Conservation (phyloP, 768 basidiomycete genomes). For the Gymnopilus junonius region DNA sequence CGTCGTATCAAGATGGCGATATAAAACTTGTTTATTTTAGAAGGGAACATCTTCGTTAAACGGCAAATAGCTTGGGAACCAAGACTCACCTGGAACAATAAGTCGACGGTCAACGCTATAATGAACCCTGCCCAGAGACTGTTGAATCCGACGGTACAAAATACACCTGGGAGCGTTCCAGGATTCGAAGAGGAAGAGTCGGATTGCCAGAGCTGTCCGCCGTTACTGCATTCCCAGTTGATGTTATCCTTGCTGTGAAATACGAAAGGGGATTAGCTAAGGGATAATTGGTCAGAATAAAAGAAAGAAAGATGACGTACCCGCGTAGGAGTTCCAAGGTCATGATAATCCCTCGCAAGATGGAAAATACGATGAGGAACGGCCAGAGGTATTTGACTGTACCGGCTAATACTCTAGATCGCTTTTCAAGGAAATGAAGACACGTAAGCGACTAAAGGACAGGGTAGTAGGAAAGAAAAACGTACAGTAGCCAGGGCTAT, state of each 20-base stretch:
- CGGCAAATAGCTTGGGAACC: neutral
- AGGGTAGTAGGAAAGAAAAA: conserved; percentile 14
- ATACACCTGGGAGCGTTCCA: conserved; percentile 52
- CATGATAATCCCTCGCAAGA: conserved; percentile 70
- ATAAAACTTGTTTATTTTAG: neutral
- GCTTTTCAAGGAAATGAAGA: conserved; percentile 40
- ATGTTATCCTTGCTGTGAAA: conserved; percentile 64
- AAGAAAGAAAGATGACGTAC: conserved; percentile 39
- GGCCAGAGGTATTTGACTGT: conserved; percentile 73
- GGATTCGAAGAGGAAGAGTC: conserved; percentile 46
- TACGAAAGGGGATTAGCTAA: conserved; percentile 18
- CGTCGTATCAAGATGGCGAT: neutral
- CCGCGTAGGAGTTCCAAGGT: conserved; percentile 73
- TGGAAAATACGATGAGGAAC: conserved; percentile 66
- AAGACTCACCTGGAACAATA: conserved; percentile 64
- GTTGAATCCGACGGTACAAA: conserved; percentile 64
- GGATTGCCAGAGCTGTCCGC: conserved; percentile 64
- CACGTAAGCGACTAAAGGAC: conserved; percentile 15
- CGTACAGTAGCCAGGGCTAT: conserved; percentile 68
- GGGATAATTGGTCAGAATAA: conserved; percentile 1
- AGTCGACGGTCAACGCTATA: conserved; percentile 60
- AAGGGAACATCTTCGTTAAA: too few species aligned
- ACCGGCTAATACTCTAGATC: conserved; percentile 71
- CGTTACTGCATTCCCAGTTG: conserved; percentile 74
- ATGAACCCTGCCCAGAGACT: conserved; percentile 68